phyloP scores from a whole-genome alignment of 1,139 yeast species.

The Scheffersomyces segobiensis region DNA sequence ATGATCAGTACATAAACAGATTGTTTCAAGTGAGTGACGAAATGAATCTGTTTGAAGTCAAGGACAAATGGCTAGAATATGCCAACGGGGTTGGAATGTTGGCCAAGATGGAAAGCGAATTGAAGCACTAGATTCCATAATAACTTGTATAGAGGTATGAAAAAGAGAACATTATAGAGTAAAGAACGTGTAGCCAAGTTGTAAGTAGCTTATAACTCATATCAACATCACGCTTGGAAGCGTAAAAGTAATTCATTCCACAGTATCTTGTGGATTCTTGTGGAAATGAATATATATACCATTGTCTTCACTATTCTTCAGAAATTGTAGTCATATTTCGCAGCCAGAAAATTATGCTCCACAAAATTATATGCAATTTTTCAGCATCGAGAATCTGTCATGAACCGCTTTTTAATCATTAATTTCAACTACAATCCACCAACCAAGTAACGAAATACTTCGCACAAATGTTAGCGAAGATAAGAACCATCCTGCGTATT shows the following conservation, averaged over 20 bases:
- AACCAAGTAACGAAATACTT: background rate
- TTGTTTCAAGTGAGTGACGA: constrained; percentile 47
- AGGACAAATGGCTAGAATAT: constrained; percentile 49
- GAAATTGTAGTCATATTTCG: background rate
- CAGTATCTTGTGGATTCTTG: no score
- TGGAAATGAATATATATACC: background rate
- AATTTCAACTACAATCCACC: background rate
- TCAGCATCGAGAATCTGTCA: background rate
- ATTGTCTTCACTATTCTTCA: no score
- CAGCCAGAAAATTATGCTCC: background rate
- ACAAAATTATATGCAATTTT: background rate
- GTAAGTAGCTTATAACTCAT: background rate
- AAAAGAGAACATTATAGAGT: constrained; percentile 1
- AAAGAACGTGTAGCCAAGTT: background rate
- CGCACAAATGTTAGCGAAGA: background rate
- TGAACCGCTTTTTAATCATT: background rate
- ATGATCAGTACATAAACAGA: constrained; percentile 41
- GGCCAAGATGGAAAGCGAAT: constrained; percentile 45
- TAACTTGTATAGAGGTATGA: background rate
- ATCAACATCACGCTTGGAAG: background rate
- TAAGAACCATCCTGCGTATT: background rate
- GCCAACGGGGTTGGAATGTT: constrained; percentile 53
- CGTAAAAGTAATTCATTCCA: no score
- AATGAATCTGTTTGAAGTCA: constrained; percentile 42
- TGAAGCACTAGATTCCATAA: constrained; percentile 18